These are phyloP conservation scores for Phytopythium kandeliae DNA, from an alignment of 352 stramenopile genomes.

Conservation along the genomic window DNA sequence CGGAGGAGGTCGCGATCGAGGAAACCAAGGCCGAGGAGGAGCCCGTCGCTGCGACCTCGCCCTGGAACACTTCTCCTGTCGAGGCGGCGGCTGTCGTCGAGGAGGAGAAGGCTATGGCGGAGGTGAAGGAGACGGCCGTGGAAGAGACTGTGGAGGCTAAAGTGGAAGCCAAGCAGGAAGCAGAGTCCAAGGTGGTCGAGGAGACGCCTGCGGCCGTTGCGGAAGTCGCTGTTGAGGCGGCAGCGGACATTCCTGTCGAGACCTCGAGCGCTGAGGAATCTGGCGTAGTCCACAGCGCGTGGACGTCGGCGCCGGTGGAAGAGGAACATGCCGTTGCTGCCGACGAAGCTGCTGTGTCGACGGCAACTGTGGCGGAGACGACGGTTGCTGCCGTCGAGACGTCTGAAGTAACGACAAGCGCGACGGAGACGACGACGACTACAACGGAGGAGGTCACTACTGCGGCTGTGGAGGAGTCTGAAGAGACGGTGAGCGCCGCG, in stretches of 20 bases:
- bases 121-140: conserved; percentile 12
- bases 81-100: conserved; percentile 15
- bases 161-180: conserved; percentile 14
- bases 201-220: conserved; percentile 4
- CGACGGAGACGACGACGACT: no score
- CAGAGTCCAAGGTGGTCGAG: conserved; percentile 14
- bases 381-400: no score
- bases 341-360: conserved; percentile 1
- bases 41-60: conserved; percentile 6
- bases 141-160: conserved; percentile 9
- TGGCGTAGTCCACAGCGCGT: conserved; percentile 12
- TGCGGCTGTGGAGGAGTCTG: conserved; percentile 1
- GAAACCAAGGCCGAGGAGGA: conserved; percentile 7
- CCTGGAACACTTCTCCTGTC: conserved; percentile 35
- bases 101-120: conserved; percentile 13
- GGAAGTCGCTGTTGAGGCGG: background rate
- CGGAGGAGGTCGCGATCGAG: conserved; percentile 11
- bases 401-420: no score
- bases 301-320: conserved; percentile 18
- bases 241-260: background rate
- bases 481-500: background rate
- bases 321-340: conserved; percentile 6
- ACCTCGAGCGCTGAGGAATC: background rate
- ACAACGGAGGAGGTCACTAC: no score
- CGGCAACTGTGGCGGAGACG: conserved; percentile 2